Base-by-base conservation (phyloP, 1,284 basidiomycete genomes). In the Pseudozyma tsukubaensis region DNA sequence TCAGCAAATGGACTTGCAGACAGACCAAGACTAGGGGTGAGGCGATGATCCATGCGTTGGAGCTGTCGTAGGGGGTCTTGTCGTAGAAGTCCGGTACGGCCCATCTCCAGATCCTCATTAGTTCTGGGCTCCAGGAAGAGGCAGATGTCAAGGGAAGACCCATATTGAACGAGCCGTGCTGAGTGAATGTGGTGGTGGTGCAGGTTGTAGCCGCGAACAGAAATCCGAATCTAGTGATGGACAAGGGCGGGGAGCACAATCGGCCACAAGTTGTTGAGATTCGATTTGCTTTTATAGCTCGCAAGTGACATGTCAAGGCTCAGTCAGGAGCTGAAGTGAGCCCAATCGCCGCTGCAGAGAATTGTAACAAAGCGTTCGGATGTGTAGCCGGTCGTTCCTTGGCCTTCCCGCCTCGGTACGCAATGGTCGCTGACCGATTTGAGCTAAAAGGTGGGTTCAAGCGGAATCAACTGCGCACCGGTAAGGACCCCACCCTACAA, bases 1-100 rank as follows among this genome's bases (percentile, higher is more conserved):
- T 16, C 0, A 75, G 57, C 16, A 75, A 53, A 18, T 71, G 72
- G 14, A 71, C 55, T 50, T 75, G 72, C 11, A 67, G 44, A 7
- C 60, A 32, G 32, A 71, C 24, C 10, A 71, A 37, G 1, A 53
- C 56, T 1, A 71, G 1, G 2, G 56, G 48, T 14, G 63, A 42
- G 4, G 35, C 48, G 7, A 57, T 9, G 18, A 56, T 47, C 67
- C 54, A 64, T 0, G 39, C 24, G 43, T 62, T 75, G 21, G 52
- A 52, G 1, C 36, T 16, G 8, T 55, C 40, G 52, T 54, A 62
- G 1, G 54, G 63, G 6, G 39, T 16, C 57, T 75, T 75, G 43
- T 63, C 49, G 48, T 64, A 10, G 21, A 60, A 75, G 56, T 56
- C 59, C 13, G 67, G 67, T 1, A 71, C 29, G 1, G 58, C 58